These are phyloP conservation scores for Brachypodium distachyon DNA, from an alignment of 202 grass and related monocot genomes.

Conservation along the genomic window DNA sequence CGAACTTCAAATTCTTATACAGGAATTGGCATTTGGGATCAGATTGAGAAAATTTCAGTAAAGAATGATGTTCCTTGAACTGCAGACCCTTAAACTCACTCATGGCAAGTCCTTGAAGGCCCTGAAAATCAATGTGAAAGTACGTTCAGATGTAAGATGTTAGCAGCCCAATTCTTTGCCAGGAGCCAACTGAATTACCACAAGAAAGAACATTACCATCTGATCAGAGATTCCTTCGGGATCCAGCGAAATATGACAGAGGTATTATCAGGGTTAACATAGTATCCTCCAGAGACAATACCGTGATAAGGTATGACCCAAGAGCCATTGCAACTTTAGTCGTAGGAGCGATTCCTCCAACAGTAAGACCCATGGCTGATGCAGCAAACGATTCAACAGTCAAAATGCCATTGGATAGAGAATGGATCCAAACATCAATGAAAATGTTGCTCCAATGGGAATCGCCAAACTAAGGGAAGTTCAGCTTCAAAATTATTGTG, in stretches of 20 bases:
- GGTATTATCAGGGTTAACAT: slow-evolving; percentile 87
- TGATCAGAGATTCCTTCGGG: slow-evolving; percentile 75
- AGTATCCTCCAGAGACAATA: slow-evolving; percentile 95
- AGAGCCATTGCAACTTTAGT: slow-evolving; percentile 92
- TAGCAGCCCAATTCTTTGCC: neutral
- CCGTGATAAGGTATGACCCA: slow-evolving; percentile 91
- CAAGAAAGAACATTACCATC: slow-evolving; percentile 69
- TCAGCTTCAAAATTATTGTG: too few relatives aligned
- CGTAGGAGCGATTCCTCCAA: slow-evolving; percentile 89
- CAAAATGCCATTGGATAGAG: slow-evolving; percentile 94
- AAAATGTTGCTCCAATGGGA: slow-evolving; percentile 83
- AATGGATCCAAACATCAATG: slow-evolving; percentile 82
- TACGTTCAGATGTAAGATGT: slow-evolving; percentile 10
- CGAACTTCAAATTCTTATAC: too few relatives aligned
- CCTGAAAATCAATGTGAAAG: slow-evolving; percentile 26
- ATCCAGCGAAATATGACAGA: slow-evolving; percentile 83
- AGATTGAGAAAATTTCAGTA: too few relatives aligned
- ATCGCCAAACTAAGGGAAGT: too few relatives aligned
- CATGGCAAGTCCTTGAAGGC: slow-evolving; percentile 88
- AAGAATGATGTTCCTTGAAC: slow-evolving; percentile 77
- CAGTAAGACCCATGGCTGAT: slow-evolving; percentile 91
- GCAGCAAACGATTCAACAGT: slow-evolving; percentile 91
- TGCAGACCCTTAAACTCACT: slow-evolving; percentile 85
- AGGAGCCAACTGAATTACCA: neutral
- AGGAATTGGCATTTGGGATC: too few relatives aligned